phyloP scores from a whole-genome alignment of 257 asterid genomes.

The Solanum tacnaense region DNA sequence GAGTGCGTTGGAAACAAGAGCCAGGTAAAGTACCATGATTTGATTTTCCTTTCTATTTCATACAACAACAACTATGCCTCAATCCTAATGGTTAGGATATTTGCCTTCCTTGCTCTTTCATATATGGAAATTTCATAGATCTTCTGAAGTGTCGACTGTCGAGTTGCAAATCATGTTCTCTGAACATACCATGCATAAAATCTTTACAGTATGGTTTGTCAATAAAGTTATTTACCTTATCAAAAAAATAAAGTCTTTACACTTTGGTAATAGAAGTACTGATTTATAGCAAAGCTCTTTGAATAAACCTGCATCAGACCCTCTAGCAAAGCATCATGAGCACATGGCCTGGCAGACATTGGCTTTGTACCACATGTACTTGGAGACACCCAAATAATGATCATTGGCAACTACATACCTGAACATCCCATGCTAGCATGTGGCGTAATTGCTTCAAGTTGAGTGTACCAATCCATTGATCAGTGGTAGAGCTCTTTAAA shows the following conservation, averaged over 20 bases:
- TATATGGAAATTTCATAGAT: neutral
- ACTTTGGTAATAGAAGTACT: neutral
- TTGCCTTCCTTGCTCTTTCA: neutral
- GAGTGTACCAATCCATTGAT: neutral
- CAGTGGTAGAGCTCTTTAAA: neutral
- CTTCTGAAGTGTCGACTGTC: neutral
- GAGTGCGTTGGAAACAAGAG: constrained; percentile 40
- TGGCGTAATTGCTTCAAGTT: neutral
- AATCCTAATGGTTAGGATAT: neutral
- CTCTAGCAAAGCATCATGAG: neutral
- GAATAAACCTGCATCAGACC: neutral
- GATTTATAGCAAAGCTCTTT: neutral
- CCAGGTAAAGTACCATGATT: constrained; percentile 22
- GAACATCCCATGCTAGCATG: neutral
- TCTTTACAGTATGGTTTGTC: neutral
- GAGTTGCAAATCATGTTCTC: neutral
- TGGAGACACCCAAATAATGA: neutral
- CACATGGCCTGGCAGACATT: neutral
- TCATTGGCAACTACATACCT: neutral
- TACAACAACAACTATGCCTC: neutral
- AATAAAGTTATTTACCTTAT: neutral
- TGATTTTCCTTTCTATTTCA: neutral
- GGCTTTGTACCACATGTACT: neutral
- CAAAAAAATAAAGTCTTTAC: neutral
- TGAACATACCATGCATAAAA: neutral